phyloP scores from a whole-genome alignment of 2,329 filamentous ascomycete genomes.

The Madurella mycetomatis region DNA sequence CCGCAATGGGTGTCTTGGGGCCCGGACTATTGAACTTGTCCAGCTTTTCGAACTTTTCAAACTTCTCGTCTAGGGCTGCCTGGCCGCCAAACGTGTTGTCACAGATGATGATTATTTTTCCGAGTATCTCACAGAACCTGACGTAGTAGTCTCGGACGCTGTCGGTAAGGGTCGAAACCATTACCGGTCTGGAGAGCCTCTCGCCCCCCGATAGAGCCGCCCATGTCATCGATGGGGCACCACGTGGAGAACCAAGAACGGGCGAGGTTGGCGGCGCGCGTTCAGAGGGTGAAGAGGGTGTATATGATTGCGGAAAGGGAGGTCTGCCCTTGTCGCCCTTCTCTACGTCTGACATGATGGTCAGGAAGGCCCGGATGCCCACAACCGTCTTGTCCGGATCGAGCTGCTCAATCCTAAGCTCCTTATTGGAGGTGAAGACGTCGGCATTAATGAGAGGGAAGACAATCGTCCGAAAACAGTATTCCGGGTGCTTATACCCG shows the following conservation, averaged over 20 bases:
- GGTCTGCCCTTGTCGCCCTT: slow-evolving; percentile 72
- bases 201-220: slow-evolving; percentile 48
- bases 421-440: slow-evolving; percentile 69
- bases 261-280: slow-evolving; percentile 48
- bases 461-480: slow-evolving; percentile 89
- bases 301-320: slow-evolving; percentile 73
- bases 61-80: slow-evolving; percentile 92
- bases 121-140: slow-evolving; percentile 89
- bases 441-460: slow-evolving; percentile 94
- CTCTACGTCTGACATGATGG: slow-evolving; percentile 89
- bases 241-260: slow-evolving; percentile 39
- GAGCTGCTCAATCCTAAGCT: slow-evolving; percentile 83
- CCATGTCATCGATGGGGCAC: slow-evolving; percentile 25
- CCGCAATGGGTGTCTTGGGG: slow-evolving; percentile 90
- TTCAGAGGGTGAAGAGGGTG: slow-evolving; percentile 37
- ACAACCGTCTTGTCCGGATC: slow-evolving; percentile 98
- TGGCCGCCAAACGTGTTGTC: slow-evolving; percentile 97
- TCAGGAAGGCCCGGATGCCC: slow-evolving; percentile 88
- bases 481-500: slow-evolving; percentile 87
- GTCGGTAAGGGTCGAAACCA: slow-evolving; percentile 63
- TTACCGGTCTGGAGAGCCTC: slow-evolving; percentile 60
- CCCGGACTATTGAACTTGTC: slow-evolving; percentile 86
- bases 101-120: slow-evolving; percentile 92
- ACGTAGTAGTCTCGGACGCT: slow-evolving; percentile 79
- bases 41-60: slow-evolving; percentile 91